Evolutionary conservation across 169 alveolate species (phyloP).

Genomic region (Cytauxzoon felis): DNA sequence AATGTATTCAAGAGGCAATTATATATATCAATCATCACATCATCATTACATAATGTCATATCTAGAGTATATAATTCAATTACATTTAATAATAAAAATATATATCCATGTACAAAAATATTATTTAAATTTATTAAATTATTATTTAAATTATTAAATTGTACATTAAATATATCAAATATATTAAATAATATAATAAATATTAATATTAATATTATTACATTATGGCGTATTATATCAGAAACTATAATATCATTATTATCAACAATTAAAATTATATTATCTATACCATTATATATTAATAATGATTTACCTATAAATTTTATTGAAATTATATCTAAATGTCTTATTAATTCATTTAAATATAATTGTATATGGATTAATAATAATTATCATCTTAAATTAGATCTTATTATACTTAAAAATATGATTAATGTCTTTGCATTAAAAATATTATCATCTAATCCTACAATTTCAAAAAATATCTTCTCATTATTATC

Average conservation of each 20-base stretch:
- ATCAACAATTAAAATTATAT: constrained; percentile 13
- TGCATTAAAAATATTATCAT: constrained; percentile 12
- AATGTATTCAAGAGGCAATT: constrained; percentile 16
- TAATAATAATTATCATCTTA: constrained; percentile 25
- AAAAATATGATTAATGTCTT: constrained; percentile 16
- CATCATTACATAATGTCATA: not conserved
- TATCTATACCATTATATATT: constrained; percentile 13
- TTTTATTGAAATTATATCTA: constrained; percentile 26
- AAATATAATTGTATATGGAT: not conserved
- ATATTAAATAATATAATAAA: no score
- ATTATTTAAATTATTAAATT: no score
- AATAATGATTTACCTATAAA: constrained; percentile 13
- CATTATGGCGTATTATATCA: constrained; percentile 44
- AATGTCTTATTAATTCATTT: constrained; percentile 12
- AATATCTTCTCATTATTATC: constrained; percentile 31
- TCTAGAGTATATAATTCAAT: no score
- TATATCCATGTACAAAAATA: no score
- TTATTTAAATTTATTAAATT: no score
- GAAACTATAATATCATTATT: constrained; percentile 39
- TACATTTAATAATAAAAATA: no score
- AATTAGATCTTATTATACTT: constrained; percentile 32
- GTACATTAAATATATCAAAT: no score
- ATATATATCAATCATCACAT: not conserved
- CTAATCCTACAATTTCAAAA: constrained; percentile 14
- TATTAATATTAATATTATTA: constrained; percentile 28